These are phyloP conservation scores for Cylindrodendrum hubeiense DNA, from an alignment of 2,329 filamentous ascomycete species.

Conservation along the genomic window DNA sequence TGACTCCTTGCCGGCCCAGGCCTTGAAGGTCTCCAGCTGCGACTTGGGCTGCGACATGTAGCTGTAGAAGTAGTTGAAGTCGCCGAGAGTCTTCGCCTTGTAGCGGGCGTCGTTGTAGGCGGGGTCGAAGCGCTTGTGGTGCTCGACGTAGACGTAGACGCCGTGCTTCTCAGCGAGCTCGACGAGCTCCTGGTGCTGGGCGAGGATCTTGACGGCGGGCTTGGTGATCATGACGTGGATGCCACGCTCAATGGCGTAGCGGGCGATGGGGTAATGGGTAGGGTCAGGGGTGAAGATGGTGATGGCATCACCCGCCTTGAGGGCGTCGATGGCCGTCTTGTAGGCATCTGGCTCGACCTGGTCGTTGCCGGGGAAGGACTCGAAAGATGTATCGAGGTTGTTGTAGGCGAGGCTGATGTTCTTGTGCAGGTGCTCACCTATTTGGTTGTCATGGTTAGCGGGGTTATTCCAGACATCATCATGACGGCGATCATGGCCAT, in stretches of 20 bases:
- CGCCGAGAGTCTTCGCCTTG: slow-evolving; percentile 81
- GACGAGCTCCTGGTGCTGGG: slow-evolving; percentile 82
- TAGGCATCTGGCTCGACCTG: slow-evolving; percentile 83
- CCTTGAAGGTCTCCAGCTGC: slow-evolving; percentile 93
- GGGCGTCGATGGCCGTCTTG: slow-evolving; percentile 87
- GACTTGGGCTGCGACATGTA: slow-evolving; percentile 96
- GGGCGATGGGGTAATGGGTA: slow-evolving; percentile 90
- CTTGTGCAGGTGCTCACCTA: slow-evolving; percentile 84
- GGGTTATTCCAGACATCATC: neutral
- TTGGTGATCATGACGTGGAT: slow-evolving; percentile 96
- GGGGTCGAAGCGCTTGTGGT: slow-evolving; percentile 96
- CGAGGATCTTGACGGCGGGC: slow-evolving; percentile 87
- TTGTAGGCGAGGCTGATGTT: slow-evolving; percentile 94
- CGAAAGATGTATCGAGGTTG: slow-evolving; percentile 86
- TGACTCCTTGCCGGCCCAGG: slow-evolving; percentile 91
- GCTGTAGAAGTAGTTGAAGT: slow-evolving; percentile 98
- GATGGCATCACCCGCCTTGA: slow-evolving; percentile 86
- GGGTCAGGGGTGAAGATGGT: slow-evolving; percentile 97
- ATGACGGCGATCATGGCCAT: neutral
- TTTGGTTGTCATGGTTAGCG: slow-evolving; percentile 22
- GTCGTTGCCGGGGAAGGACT: slow-evolving; percentile 83
- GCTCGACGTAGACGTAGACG: slow-evolving; percentile 93
- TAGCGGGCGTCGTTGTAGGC: slow-evolving; percentile 90
- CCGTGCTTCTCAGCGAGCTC: slow-evolving; percentile 77
- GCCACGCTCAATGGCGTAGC: slow-evolving; percentile 89